Evolutionary conservation across 2,329 filamentous ascomycete species (phyloP), one percentile per base, ranked within the genome.

Genomic region (Penicillium hordei): DNA sequence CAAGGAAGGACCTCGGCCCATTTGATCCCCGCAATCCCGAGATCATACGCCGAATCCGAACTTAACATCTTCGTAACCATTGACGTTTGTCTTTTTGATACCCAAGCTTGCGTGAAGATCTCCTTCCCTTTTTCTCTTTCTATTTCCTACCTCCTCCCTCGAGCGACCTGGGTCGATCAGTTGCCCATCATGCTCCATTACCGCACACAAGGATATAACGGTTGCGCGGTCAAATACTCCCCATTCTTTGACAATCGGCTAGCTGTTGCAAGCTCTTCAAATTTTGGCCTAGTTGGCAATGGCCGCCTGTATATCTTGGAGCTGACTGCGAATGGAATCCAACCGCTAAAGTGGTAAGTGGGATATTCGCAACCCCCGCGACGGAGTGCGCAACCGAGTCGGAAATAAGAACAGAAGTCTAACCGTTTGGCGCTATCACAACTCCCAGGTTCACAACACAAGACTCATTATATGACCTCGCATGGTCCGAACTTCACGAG

Each of bases 281-380:
- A 99, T 81, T 99, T 94, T 78, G 94, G 94, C 39, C 89, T 99
- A 39, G 93, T 99, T 36, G 94, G 94, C 48, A 99, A 99, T 79
- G 94, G 94, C 12, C 86, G 93, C 43, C 78, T 97, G 1, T 97
- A 90, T 71, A 87, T 93, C 57, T 82, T 97, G 27, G 89, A 88
- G 31, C 78, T 99, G 63, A 95, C 91, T 4, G 83, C 91, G 0
- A 86, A 90, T 59, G 94, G 94, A 10, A 89, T 97, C 57, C 86
- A 89, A 53, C 85, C 91, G 49, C 87, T 95, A 74, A 95, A 94
- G 81, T 89, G 85, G 87, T 93, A 72, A 72, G 68, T 60, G 39
- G 12, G 21, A 39, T 48, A 27, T n/a, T 40, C 15, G 19, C 36
- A 38, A 12, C 19, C 42, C 55, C 49, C 36, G 54, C 48, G 27